Evolutionary conservation across 2,329 filamentous ascomycete genomes (phyloP), one percentile per base, ranked within the genome.

Genomic region (Ophiocordyceps polyrhachis-furcata): DNA sequence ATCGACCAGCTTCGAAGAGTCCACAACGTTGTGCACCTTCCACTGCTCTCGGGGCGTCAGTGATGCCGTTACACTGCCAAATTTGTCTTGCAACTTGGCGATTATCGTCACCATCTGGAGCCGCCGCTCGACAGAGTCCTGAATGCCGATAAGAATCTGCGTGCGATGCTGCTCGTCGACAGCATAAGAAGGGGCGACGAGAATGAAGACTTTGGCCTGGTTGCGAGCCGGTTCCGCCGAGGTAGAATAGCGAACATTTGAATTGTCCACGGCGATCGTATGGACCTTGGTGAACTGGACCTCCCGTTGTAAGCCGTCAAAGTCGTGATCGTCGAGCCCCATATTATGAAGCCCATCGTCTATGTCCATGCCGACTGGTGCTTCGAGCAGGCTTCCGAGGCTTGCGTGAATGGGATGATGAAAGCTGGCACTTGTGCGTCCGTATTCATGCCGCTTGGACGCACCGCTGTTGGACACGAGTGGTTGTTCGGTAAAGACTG

Each of bases 291-390:
- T 74, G 43, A 88, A 71, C 12, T 81, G 60, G n/a, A 88, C 70
- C 56, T 88, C 83, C 47, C 81, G 78, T 15, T 76, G 71, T 9
- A 88, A 63, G 1, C 80, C 79, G 47, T 84, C 80, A 47, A 81
- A 76, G 48, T 76, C 74, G n/a, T 77, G 72, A 54, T 84, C 81
- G 45, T 83, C 77, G 20, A 85, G 65, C 1, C 76, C 81, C 74
- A 84, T 83, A 48, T 70, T 81, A 52, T 80, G 72, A 45, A 85
- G 78, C 0, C 78, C 79, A 50, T 83, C 79, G 49, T 88, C 81
- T 2, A 88, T 63, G 1, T 84, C 65, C 40, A 73, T 71, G 53
- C 86, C 82, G 42, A 83, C 69, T 1, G 79, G 81, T 2, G 75
- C 73, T 52, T 83, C 81, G 19, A 81, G 62, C 47, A 82, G 71